phyloP scores from a whole-genome alignment of 371 early-diverging fungal species.

The Zychaea mexicana region DNA sequence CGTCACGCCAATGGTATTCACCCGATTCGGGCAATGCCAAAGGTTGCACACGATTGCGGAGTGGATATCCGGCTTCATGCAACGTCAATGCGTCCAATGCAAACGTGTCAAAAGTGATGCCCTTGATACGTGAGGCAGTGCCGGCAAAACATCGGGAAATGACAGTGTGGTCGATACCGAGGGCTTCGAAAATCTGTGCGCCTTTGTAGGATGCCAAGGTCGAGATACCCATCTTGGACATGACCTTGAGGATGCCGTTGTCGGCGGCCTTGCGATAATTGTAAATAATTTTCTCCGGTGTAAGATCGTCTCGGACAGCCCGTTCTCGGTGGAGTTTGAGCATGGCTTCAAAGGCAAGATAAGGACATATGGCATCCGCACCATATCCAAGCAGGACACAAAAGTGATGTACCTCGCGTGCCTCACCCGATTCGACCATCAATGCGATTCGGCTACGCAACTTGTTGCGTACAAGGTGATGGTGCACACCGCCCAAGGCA shows the following conservation, averaged over 20 bases:
- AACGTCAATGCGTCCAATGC: slow-evolving; percentile 87
- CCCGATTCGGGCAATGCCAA: slow-evolving; percentile 86
- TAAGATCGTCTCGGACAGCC: slow-evolving; percentile 57
- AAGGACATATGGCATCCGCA: slow-evolving; percentile 96
- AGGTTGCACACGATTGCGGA: slow-evolving; percentile 63
- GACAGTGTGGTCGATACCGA: slow-evolving; percentile 89
- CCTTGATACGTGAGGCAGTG: slow-evolving; percentile 94
- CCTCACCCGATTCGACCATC: slow-evolving; percentile 93
- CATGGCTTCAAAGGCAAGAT: slow-evolving; percentile 87
- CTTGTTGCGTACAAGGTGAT: slow-evolving; percentile 87
- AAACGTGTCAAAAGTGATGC: slow-evolving; percentile 85
- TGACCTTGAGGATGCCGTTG: slow-evolving; percentile 95
- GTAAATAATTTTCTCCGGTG: slow-evolving; percentile 62
- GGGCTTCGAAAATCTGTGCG: slow-evolving; percentile 97
- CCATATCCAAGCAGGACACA: slow-evolving; percentile 97
- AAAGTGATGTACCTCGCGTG: slow-evolving; percentile 95
- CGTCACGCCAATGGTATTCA: slow-evolving; percentile 96
- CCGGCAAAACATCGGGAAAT: slow-evolving; percentile 91
- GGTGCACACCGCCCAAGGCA: slow-evolving; percentile 95
- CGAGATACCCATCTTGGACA: slow-evolving; percentile 99
- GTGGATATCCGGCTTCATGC: slow-evolving; percentile 88
- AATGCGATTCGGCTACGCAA: slow-evolving; percentile 88
- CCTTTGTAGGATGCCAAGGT: slow-evolving; percentile 97
- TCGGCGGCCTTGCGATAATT: slow-evolving; percentile 88
- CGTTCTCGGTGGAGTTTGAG: slow-evolving; percentile 86